Evolutionary conservation across 1,284 basidiomycete genomes (phyloP), one percentile per base, ranked within the genome.

Genomic region (Ustilago crameri): DNA sequence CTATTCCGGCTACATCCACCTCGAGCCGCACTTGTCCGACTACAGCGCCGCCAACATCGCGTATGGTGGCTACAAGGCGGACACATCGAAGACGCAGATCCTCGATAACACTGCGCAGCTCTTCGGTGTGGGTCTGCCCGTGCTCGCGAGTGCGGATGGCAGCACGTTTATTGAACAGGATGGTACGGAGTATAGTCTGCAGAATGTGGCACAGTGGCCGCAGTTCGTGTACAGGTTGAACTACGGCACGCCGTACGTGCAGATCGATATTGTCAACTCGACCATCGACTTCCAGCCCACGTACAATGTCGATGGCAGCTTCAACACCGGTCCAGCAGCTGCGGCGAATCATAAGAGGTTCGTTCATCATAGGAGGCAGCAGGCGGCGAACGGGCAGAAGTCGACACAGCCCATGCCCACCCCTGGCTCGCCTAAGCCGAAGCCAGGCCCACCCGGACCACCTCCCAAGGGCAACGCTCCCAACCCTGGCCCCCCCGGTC

Each of bases 1-100:
- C 47, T 90, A 86, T 84, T 88, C 87, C 41, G 89, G 88, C 4
- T 88, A 87, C 84, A 87, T 89, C 66, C 81, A 88, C 60, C 84
- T 88, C 51, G 79, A 84, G 14, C 72, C 61, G 3, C 43, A 56
- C 15, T 53, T 52, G 3, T 50, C 41, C 5, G 49, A 40, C 47
- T 70, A 63, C 60, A 57, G 56, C 38, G 63, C 57, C 23, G 47
- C 60, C 54, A 62, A 54, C 44, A 63, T 76, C n/a, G 68, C 75
- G 2, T 76, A 76, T 55, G 54, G 54, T 17, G 75, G 75, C 7
- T 70, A 69, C 50, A 54, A 54, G 24, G 63, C 60, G 10, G 66
- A 68, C 44, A 52, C 70, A 9, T 64, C 57, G 51, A 60, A 55
- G 37, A 59, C 59, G 43, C 56, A 65, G 53, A 40, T 75, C 3